Percentiles rank a stretch among this genome's conserved stretches.
Conservation (phyloP, 768 basidiomycete genomes). For the Tephrocybe rancida region DNA sequence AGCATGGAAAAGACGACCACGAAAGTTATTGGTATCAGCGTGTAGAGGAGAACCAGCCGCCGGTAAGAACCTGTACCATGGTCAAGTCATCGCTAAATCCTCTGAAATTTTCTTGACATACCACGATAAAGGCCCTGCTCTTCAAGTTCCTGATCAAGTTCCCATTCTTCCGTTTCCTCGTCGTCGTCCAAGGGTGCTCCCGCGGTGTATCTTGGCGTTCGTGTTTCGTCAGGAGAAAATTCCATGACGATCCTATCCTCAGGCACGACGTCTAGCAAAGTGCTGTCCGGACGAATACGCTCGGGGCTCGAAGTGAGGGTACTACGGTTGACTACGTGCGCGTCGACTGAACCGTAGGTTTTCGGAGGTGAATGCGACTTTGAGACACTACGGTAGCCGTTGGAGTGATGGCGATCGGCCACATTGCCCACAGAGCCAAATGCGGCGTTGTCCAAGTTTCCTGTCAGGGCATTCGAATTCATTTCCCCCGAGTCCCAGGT, state of each 20-base stretch:
- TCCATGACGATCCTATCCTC: constrained; percentile 14
- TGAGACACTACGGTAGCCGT: not conserved
- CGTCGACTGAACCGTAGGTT: not conserved
- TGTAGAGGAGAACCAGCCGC: constrained; percentile 55
- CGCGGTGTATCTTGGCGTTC: constrained; percentile 8
- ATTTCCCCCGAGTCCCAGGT: too few species aligned
- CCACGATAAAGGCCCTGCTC: constrained; percentile 53
- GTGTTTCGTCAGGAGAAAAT: constrained; percentile 4
- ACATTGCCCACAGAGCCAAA: not conserved
- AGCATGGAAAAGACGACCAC: constrained; percentile 51
- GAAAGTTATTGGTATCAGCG: constrained; percentile 59
- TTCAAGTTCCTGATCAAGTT: constrained; percentile 44
- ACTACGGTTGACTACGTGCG: not conserved
- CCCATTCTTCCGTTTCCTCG: constrained; percentile 30
- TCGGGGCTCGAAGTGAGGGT: constrained; percentile 1
- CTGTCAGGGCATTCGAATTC: too few species aligned
- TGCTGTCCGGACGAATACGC: not conserved
- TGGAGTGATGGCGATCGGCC: not conserved
- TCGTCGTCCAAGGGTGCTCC: constrained; percentile 27
- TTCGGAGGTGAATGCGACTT: not conserved
- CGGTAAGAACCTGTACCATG: constrained; percentile 59
- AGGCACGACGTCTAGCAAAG: constrained; percentile 11
- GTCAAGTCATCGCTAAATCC: not conserved
- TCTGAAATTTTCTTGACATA: constrained; percentile 22
- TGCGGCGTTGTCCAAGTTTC: not conserved